A percentile compares a stretch with the other conserved stretches of the same genome.
Evolutionary conservation across 1,284 basidiomycete species (phyloP).

Genomic region (Rhodotorula sp.): DNA sequence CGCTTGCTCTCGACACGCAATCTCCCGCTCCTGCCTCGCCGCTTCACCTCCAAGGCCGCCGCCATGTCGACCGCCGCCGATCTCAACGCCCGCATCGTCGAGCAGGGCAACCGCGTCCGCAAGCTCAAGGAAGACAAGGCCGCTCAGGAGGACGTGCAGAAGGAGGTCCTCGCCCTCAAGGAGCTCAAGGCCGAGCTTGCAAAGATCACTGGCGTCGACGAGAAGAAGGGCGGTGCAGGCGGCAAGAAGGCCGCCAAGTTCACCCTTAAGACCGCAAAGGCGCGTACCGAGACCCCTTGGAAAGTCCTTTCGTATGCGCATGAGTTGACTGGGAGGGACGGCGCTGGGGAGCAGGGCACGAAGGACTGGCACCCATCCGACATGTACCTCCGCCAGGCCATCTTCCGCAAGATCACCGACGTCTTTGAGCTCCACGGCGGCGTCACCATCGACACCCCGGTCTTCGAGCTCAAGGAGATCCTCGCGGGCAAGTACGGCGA

Average conservation of each 20-base stretch:
- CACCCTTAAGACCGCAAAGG: slow-evolving; percentile 43
- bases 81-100: slow-evolving; percentile 25
- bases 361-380: slow-evolving; percentile 94
- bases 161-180: slow-evolving; percentile 19
- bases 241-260: slow-evolving; percentile 37
- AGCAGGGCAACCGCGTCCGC: slow-evolving; percentile 36
- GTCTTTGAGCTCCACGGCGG: slow-evolving; percentile 89
- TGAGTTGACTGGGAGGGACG: background rate
- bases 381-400: slow-evolving; percentile 86
- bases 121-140: slow-evolving; percentile 37
- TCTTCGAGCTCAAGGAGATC: slow-evolving; percentile 96
- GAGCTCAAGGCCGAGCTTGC: slow-evolving; percentile 27
- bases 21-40: background rate
- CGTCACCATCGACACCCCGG: slow-evolving; percentile 92
- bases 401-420: slow-evolving; percentile 85
- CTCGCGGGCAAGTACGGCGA: slow-evolving; percentile 95
- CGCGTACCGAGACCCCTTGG: background rate
- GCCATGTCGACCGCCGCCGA: slow-evolving; percentile 33
- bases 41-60: background rate
- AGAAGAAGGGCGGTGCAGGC: slow-evolving; percentile 5
- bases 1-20: background rate
- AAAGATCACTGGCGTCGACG: slow-evolving; percentile 13
- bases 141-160: slow-evolving; percentile 11
- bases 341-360: slow-evolving; percentile 69
- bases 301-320: background rate